These are phyloP conservation scores for Scedosporium boydii DNA, from an alignment of 2,329 filamentous ascomycete genomes.

Conservation along the genomic window DNA sequence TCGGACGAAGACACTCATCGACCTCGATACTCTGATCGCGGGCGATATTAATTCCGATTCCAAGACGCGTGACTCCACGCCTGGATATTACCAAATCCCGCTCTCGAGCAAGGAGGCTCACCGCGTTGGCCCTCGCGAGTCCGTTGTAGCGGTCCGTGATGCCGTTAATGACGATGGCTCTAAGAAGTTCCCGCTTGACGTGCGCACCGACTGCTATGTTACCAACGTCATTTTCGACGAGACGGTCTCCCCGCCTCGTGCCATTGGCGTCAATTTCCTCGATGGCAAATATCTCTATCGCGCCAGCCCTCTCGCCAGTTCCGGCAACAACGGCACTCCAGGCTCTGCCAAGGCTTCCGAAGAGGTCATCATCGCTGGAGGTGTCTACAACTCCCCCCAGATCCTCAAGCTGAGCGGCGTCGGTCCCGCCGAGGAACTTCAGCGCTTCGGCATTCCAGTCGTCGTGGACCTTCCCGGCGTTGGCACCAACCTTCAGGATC, in stretches of 20 bases:
- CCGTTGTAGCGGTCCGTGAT: neutral
- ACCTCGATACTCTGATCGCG: constrained; percentile 26
- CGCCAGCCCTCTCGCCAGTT: constrained; percentile 4
- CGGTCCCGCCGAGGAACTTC: constrained; percentile 30
- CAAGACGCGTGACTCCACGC: constrained; percentile 30
- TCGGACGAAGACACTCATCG: constrained; percentile 13
- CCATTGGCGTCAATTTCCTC: constrained; percentile 26
- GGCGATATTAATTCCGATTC: constrained; percentile 42
- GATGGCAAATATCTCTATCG: constrained; percentile 9
- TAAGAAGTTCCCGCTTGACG: constrained; percentile 6
- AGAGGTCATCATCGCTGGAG: constrained; percentile 15
- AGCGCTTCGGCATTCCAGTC: constrained; percentile 26
- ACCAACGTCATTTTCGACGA: constrained; percentile 10
- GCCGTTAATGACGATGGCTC: no score
- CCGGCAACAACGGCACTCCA: neutral
- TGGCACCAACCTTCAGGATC: constrained; percentile 17
- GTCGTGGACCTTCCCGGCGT: constrained; percentile 39
- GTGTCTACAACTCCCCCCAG: constrained; percentile 23
- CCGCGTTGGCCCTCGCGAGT: constrained; percentile 8
- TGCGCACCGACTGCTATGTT: constrained; percentile 8
- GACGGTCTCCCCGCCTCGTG: constrained; percentile 15
- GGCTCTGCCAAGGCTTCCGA: constrained; percentile 10
- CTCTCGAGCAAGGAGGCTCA: constrained; percentile 29
- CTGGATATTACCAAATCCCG: constrained; percentile 35
- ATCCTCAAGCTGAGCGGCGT: constrained; percentile 40